These are phyloP conservation scores for Paracoccidioides lutzii DNA, from an alignment of 2,329 filamentous ascomycete species.

Conservation along the genomic window DNA sequence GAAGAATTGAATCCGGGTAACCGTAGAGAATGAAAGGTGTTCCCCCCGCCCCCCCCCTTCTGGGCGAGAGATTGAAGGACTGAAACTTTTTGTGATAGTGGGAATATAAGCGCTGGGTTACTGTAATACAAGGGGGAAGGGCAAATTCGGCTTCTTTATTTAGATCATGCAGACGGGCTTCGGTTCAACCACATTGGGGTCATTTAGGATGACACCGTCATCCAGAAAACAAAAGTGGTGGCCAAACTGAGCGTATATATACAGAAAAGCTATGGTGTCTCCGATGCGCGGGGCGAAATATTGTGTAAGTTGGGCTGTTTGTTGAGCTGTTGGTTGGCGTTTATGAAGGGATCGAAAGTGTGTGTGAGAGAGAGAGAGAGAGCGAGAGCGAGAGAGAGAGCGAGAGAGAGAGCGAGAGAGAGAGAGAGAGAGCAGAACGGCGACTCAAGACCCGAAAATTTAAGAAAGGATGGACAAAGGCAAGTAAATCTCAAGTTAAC, in stretches of 20 bases:
- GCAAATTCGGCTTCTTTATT: background rate
- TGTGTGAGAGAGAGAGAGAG: too few species aligned
- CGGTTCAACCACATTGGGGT: background rate
- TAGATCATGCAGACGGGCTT: background rate
- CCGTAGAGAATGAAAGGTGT: background rate
- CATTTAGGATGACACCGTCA: background rate
- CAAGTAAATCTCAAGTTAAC: too few species aligned
- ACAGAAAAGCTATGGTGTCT: background rate
- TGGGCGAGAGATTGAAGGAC: too few species aligned
- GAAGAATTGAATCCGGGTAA: background rate
- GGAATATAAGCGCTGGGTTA: too few species aligned
- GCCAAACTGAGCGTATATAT: background rate
- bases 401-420: too few species aligned
- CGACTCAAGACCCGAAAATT: too few species aligned
- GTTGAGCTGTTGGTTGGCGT: too few species aligned
- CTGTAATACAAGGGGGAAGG: background rate
- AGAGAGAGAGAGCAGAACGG: too few species aligned
- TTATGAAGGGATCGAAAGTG: too few species aligned
- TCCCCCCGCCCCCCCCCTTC: background rate
- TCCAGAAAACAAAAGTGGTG: background rate
- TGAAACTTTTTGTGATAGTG: too few species aligned
- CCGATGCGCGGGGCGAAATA: background rate
- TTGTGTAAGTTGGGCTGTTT: background rate
- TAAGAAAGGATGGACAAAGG: too few species aligned
- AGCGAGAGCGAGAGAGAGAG: too few species aligned